These are phyloP conservation scores for Lasiosphaeria ovina DNA, from an alignment of 495 filamentous ascomycete genomes.

Conservation along the genomic window DNA sequence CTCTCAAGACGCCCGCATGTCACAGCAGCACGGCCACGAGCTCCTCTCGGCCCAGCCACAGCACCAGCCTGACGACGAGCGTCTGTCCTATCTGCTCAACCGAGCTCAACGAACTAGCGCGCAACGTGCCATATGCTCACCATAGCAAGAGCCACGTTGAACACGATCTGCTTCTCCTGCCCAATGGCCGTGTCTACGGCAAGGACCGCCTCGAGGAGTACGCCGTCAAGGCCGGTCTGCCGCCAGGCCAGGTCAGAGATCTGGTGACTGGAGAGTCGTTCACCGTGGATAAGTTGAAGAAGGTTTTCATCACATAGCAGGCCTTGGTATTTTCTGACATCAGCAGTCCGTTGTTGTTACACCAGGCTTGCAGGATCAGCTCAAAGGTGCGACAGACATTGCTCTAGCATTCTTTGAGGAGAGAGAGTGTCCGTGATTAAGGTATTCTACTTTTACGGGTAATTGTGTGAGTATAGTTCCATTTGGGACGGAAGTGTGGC, in stretches of 20 bases:
- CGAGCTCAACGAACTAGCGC: conserved; percentile 87
- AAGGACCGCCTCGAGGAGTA: conserved; percentile 69
- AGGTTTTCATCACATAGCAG: conserved; percentile 74
- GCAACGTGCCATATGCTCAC: conserved; percentile 86
- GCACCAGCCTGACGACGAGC: conserved; percentile 37
- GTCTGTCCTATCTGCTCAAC: conserved; percentile 95
- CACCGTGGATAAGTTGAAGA: conserved; percentile 62
- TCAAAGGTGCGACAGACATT: no score
- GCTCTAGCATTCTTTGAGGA: no score
- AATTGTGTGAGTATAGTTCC: no score
- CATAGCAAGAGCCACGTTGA: conserved; percentile 92
- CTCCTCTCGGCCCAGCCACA: conserved; percentile 20
- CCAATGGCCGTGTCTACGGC: conserved; percentile 85
- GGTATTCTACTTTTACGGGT: no score
- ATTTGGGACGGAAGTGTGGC: no score
- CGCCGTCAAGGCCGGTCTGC: conserved; percentile 68
- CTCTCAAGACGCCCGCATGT: conserved; percentile 93
- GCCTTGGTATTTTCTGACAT: no score
- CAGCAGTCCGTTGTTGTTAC: no score
- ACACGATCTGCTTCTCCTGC: conserved; percentile 78
- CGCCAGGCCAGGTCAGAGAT: conserved; percentile 72
- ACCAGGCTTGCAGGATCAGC: no score
- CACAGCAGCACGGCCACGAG: conserved; percentile 58
- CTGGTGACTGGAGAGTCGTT: conserved; percentile 72
- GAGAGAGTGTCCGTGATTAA: no score